Percentiles rank a stretch among this genome's conserved stretches.
These are phyloP conservation scores for Puccinellia tenuiflora DNA, from an alignment of 176 grass and related monocot genomes.

Conservation along the genomic window DNA sequence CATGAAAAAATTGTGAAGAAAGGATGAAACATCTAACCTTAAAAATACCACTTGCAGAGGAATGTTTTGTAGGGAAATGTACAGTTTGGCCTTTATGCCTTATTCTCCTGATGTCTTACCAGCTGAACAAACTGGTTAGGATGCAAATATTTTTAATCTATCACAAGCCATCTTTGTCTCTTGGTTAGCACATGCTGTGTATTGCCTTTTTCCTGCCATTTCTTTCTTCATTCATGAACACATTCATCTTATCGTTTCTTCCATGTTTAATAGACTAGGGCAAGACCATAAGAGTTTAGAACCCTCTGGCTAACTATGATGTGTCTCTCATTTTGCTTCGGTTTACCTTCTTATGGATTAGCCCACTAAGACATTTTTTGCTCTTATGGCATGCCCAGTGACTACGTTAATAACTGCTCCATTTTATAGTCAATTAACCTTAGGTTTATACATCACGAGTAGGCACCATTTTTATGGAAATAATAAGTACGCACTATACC, in stretches of 20 bases:
- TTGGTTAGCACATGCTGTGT: background rate
- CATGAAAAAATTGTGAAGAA: background rate
- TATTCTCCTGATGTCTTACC: background rate
- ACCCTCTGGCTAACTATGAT: background rate
- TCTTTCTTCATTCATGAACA: background rate
- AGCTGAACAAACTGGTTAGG: background rate
- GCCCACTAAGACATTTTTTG: background rate
- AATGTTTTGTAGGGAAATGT: background rate
- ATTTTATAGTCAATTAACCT: background rate
- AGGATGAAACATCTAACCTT: background rate
- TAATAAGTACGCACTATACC: background rate
- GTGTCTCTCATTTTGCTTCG: background rate
- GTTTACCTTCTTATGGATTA: background rate
- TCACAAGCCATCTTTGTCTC: background rate
- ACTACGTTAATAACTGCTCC: background rate
- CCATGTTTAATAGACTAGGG: background rate
- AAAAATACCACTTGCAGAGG: background rate
- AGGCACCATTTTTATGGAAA: background rate
- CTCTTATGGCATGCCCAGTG: background rate
- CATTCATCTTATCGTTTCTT: background rate
- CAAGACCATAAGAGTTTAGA: background rate
- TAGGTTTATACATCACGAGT: background rate
- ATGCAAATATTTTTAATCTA: background rate
- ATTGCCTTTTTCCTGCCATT: background rate
- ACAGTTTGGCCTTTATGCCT: background rate